Conservation (phyloP, 2,329 filamentous ascomycete species). For the Alternaria gansuensis region DNA sequence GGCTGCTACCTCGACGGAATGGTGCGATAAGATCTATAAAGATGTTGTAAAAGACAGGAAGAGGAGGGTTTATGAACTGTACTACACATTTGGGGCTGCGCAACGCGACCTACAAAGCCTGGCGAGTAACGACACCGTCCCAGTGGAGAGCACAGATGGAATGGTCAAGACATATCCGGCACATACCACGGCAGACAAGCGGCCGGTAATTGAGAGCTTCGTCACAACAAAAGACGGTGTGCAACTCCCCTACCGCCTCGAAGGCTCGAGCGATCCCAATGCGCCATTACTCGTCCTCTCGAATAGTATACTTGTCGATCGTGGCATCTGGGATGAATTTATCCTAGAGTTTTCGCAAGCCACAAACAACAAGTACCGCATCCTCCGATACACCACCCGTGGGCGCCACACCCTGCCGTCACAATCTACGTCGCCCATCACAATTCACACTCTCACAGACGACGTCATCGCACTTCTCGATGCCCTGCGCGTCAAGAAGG, state of each 20-base stretch:
- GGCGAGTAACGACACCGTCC: slow-evolving; percentile 57
- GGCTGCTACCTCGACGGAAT: slow-evolving; percentile 69
- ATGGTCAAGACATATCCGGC: slow-evolving; percentile 65
- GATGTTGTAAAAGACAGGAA: slow-evolving; percentile 67
- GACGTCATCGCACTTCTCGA: slow-evolving; percentile 74
- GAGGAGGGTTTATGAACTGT: slow-evolving; percentile 72
- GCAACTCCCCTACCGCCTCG: slow-evolving; percentile 74
- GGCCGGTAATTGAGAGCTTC: slow-evolving; percentile 69
- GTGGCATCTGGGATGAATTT: slow-evolving; percentile 83
- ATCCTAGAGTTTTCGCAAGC: slow-evolving; percentile 67
- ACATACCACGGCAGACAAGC: slow-evolving; percentile 37
- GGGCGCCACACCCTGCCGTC: slow-evolving; percentile 66
- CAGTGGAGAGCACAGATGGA: slow-evolving; percentile 63
- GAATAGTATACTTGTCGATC: slow-evolving; percentile 82
- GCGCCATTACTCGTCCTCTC: slow-evolving; percentile 78
- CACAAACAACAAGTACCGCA: slow-evolving; percentile 69
- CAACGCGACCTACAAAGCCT: slow-evolving; percentile 72
- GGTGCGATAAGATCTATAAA: slow-evolving; percentile 66
- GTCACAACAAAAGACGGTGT: slow-evolving; percentile 75
- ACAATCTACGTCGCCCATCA: slow-evolving; percentile 55
- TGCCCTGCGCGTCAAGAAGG: slow-evolving; percentile 72
- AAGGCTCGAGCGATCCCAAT: slow-evolving; percentile 71
- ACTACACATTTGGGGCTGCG: slow-evolving; percentile 81
- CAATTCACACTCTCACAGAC: slow-evolving; percentile 71
- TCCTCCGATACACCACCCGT: slow-evolving; percentile 80